Evolutionary conservation across 805 yeast genomes (phyloP).

Genomic region (Candida sakaeoensis): DNA sequence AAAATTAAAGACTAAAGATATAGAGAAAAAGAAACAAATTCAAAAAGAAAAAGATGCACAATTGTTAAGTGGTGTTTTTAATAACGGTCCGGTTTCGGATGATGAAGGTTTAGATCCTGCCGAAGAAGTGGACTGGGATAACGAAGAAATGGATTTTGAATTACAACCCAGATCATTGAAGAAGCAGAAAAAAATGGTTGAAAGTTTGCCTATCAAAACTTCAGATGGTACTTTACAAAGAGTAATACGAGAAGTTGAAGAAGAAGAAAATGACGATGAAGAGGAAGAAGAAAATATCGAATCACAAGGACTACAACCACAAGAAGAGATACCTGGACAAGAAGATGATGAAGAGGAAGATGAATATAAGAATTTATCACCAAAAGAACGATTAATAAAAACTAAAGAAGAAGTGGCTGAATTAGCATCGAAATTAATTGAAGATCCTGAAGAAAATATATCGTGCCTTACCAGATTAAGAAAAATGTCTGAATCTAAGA

Average conservation of each 20-base stretch:
- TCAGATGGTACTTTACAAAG: slow-evolving; percentile 73
- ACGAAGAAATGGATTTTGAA: slow-evolving; percentile 80
- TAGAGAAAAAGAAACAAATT: slow-evolving; percentile 32
- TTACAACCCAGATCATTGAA: slow-evolving; percentile 57
- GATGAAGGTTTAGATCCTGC: slow-evolving; percentile 9
- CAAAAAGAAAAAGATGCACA: slow-evolving; percentile 40
- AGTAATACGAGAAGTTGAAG: slow-evolving; percentile 41
- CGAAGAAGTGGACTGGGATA: slow-evolving; percentile 55
- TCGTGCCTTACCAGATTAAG: slow-evolving; percentile 60
- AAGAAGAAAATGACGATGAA: slow-evolving; percentile 17
- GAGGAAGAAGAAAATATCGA: slow-evolving; percentile 20
- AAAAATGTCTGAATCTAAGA: slow-evolving; percentile 65
- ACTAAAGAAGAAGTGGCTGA: slow-evolving; percentile 83
- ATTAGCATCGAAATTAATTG: slow-evolving; percentile 70
- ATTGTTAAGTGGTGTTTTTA: slow-evolving; percentile 35
- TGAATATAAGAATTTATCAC: slow-evolving; percentile 45
- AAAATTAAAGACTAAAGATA: slow-evolving; percentile 19
- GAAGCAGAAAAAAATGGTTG: slow-evolving; percentile 46
- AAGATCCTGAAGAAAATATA: slow-evolving; percentile 86
- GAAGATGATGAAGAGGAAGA: slow-evolving; percentile 18
- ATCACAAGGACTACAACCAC: slow-evolving; percentile 10
- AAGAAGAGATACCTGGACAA: slow-evolving; percentile 18
- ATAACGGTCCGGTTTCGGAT: slow-evolving; percentile 4
- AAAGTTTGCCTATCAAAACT: slow-evolving; percentile 75
- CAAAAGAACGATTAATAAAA: slow-evolving; percentile 51